These are phyloP conservation scores for Austroboletus eburneus DNA, from an alignment of 768 basidiomycete genomes.

Conservation along the genomic window DNA sequence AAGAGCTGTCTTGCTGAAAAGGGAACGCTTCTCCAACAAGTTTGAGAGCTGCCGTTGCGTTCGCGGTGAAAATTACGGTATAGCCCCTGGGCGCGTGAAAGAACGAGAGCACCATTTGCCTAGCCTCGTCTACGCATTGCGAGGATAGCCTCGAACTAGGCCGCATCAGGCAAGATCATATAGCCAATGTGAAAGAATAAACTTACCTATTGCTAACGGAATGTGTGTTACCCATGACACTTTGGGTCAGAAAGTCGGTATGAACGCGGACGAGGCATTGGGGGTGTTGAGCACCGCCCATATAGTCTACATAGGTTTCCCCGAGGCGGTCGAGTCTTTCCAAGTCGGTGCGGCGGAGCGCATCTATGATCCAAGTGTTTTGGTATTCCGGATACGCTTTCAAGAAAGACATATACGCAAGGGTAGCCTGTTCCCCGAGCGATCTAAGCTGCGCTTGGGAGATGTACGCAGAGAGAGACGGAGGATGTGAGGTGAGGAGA, in stretches of 20 bases:
- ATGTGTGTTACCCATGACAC: conserved; percentile 79
- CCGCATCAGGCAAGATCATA: neutral
- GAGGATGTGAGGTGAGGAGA: neutral
- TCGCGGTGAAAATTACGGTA: conserved; percentile 78
- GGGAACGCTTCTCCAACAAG: conserved; percentile 80
- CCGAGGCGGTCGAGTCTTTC: conserved; percentile 52
- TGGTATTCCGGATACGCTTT: conserved; percentile 50
- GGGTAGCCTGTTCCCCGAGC: conserved; percentile 34
- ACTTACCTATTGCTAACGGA: conserved; percentile 73
- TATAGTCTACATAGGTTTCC: conserved; percentile 83
- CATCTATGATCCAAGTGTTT: conserved; percentile 67
- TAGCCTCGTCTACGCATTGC: conserved; percentile 62
- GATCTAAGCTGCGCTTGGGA: conserved; percentile 20
- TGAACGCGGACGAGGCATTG: conserved; percentile 72
- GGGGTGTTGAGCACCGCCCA: conserved; percentile 80
- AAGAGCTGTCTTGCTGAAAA: conserved; percentile 52
- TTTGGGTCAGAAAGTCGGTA: conserved; percentile 60
- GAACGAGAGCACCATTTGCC: conserved; percentile 68
- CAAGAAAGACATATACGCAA: conserved; percentile 49
- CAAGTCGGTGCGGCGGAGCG: conserved; percentile 61
- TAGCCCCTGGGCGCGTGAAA: conserved; percentile 74
- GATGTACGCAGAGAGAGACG: conserved; percentile 23
- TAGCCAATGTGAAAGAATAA: neutral
- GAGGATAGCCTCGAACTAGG: conserved; percentile 68
- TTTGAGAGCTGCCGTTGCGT: conserved; percentile 76